A percentile compares a stretch with the other conserved stretches of the same genome.
phyloP scores from a whole-genome alignment of 2,329 filamentous ascomycete genomes.

The Knufia fluminis region DNA sequence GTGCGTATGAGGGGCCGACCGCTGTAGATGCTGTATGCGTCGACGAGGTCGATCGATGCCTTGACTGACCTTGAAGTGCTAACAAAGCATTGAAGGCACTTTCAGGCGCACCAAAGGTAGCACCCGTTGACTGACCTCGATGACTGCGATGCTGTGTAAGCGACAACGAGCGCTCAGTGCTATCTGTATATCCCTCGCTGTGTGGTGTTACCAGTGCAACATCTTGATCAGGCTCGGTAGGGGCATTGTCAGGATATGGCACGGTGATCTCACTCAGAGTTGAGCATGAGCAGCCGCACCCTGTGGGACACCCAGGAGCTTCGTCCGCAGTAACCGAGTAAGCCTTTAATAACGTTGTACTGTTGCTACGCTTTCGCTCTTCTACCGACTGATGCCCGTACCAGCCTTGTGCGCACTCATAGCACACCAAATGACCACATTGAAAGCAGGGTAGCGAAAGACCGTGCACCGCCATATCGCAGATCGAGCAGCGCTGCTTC shows the following conservation, averaged over 20 bases:
- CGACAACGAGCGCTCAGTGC: neutral
- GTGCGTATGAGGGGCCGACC: neutral
- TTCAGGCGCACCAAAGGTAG: conserved; percentile 9
- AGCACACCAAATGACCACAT: conserved; percentile 41
- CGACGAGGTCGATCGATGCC: conserved; percentile 2
- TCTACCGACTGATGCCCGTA: conserved; percentile 25
- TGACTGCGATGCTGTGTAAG: neutral
- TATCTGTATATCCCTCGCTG: conserved; percentile 1
- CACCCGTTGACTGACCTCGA: conserved; percentile 7
- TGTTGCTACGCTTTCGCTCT: conserved; percentile 17
- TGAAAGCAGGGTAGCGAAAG: conserved; percentile 39
- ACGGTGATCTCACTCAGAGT: conserved; percentile 21
- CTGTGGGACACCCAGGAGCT: conserved; percentile 31
- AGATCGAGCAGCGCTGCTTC: conserved; percentile 35
- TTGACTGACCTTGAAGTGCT: conserved; percentile 13
- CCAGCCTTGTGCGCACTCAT: conserved; percentile 36
- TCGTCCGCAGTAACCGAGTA: conserved; percentile 3
- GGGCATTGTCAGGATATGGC: neutral
- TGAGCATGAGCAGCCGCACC: conserved; percentile 40
- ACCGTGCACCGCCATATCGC: conserved; percentile 34
- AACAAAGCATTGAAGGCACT: conserved; percentile 17
- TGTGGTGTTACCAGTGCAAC: neutral
- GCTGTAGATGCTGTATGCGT: neutral
- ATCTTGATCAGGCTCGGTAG: neutral
- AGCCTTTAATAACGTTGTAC: conserved; percentile 11